These are phyloP conservation scores for Glycine tomentella DNA, from an alignment of 306 rosid genomes.

Conservation along the genomic window DNA sequence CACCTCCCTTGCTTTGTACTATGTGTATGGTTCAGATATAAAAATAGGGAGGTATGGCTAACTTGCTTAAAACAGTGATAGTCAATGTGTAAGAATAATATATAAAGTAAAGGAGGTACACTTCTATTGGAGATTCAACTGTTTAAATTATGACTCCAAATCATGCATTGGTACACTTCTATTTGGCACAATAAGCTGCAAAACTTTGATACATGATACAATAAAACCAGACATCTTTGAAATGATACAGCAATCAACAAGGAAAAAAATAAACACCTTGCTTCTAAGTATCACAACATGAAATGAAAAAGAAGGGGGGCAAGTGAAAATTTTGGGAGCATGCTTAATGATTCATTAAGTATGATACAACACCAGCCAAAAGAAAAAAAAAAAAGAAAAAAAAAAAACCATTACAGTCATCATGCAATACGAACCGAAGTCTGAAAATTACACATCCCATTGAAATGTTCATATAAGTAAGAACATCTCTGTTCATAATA, in stretches of 20 bases:
- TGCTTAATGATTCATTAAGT: too few relatives aligned
- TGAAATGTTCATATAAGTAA: too few relatives aligned
- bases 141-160: background rate
- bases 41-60: background rate
- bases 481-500: too few relatives aligned
- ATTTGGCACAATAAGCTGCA: slow-evolving; percentile 18
- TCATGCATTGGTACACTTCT: background rate
- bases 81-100: background rate
- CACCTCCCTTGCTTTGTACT: background rate
- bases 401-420: too few relatives aligned
- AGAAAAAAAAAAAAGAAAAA: too few relatives aligned
- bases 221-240: background rate
- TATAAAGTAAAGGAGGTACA: background rate
- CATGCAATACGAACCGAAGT: too few relatives aligned
- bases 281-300: too few relatives aligned
- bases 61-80: background rate
- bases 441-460: too few relatives aligned
- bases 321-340: too few relatives aligned
- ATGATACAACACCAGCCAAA: too few relatives aligned
- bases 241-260: background rate
- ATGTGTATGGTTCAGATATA: background rate
- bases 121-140: background rate
- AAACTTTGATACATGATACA: slow-evolving; percentile 9
- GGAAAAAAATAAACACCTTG: background rate
- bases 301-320: too few relatives aligned